These are phyloP conservation scores for Epipyxis sp. DNA, from an alignment of 108 stramenopile genomes.

Conservation along the genomic window DNA sequence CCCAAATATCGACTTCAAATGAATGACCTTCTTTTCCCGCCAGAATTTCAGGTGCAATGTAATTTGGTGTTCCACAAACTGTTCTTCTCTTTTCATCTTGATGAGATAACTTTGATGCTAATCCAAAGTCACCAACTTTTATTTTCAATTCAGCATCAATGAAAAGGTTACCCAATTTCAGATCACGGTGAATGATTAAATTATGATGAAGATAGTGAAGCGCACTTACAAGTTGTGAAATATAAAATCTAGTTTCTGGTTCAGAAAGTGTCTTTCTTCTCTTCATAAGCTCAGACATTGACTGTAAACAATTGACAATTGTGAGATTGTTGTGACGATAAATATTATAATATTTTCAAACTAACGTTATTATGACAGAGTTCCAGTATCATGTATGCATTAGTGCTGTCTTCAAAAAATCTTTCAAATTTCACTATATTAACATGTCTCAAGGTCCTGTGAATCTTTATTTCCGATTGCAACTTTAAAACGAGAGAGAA, in stretches of 20 bases:
- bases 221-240: background rate
- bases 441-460: background rate
- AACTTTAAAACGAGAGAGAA: constrained; percentile 3
- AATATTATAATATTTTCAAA: background rate
- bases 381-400: constrained; percentile 18
- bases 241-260: constrained; percentile 15
- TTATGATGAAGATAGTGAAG: constrained; percentile 5
- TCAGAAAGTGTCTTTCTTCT: constrained; percentile 6
- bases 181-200: constrained; percentile 35
- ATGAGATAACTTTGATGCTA: constrained; percentile 76
- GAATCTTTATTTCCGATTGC: constrained; percentile 14
- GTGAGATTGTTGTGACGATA: background rate
- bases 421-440: constrained; percentile 19
- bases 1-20: constrained; percentile 88
- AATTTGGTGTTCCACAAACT: constrained; percentile 99
- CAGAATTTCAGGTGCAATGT: constrained; percentile 98
- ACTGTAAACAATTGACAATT: background rate
- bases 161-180: constrained; percentile 96
- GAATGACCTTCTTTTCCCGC: constrained; percentile 79
- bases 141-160: constrained; percentile 59
- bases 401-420: constrained; percentile 10
- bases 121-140: constrained; percentile 89
- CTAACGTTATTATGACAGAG: constrained; percentile 19
- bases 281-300: background rate
- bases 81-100: constrained; percentile 83